Evolutionary conservation across 257 asterid genomes (phyloP).

Genomic region (Nicotiana benthamiana): DNA sequence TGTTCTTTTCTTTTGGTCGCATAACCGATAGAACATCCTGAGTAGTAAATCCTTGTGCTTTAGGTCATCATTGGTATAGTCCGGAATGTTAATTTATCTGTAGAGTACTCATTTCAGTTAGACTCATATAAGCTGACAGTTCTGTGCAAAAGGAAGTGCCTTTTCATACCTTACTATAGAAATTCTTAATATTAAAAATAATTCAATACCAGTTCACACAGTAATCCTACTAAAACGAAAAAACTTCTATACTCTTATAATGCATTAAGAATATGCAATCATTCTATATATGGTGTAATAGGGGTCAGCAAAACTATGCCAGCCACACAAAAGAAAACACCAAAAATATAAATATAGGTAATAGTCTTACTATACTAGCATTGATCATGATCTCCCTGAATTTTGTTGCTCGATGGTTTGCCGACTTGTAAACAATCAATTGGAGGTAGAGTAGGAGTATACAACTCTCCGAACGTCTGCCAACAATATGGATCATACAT

Average conservation of each 20-base stretch:
- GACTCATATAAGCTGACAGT: neutral
- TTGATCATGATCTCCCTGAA: slow-evolving; percentile 52
- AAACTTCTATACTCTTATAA: slow-evolving; percentile 21
- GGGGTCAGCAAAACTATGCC: slow-evolving; percentile 61
- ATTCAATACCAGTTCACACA: slow-evolving; percentile 10
- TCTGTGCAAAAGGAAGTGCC: neutral
- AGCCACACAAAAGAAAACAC: slow-evolving; percentile 62
- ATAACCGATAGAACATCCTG: neutral
- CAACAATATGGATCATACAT: slow-evolving; percentile 90
- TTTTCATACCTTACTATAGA: neutral
- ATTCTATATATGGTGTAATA: slow-evolving; percentile 29
- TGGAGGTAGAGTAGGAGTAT: slow-evolving; percentile 69
- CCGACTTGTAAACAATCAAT: slow-evolving; percentile 57
- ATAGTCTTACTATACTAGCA: slow-evolving; percentile 34
- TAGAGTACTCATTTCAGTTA: too few species aligned
- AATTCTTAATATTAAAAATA: neutral
- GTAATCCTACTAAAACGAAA: slow-evolving; percentile 13
- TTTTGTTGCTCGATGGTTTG: slow-evolving; percentile 58
- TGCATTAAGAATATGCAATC: slow-evolving; percentile 25
- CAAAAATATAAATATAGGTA: slow-evolving; percentile 13
- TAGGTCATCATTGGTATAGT: neutral
- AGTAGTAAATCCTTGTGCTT: neutral
- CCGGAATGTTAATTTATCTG: neutral
- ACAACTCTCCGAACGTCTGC: slow-evolving; percentile 76
- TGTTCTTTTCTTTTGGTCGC: neutral